These are phyloP conservation scores for Gossypium anomalum DNA, from an alignment of 345 rosid genomes.

Conservation along the genomic window DNA sequence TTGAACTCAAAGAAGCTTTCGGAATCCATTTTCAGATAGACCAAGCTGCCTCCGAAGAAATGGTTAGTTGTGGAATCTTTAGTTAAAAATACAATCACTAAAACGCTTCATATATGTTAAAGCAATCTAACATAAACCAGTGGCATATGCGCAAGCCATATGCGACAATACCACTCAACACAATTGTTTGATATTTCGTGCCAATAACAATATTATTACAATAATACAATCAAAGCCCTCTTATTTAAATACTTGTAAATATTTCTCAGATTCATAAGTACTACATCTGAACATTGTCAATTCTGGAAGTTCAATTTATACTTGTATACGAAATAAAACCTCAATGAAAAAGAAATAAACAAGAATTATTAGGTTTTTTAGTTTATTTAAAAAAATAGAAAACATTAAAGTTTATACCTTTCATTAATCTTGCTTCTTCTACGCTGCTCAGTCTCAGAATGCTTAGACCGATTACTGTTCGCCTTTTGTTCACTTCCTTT, in stretches of 20 bases:
- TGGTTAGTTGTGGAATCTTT: neutral
- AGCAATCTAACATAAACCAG: neutral
- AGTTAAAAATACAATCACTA: neutral
- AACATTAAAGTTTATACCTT: slow-evolving; percentile 32
- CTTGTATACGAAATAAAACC: neutral
- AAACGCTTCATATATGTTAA: neutral
- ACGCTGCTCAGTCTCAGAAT: slow-evolving; percentile 88
- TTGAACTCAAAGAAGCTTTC: neutral
- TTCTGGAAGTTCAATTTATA: neutral
- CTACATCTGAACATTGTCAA: neutral
- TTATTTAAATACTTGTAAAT: neutral
- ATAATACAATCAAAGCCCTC: neutral
- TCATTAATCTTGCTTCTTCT: slow-evolving; percentile 84
- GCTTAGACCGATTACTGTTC: slow-evolving; percentile 51
- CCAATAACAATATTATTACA: neutral
- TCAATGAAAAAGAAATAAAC: neutral
- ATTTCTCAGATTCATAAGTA: neutral
- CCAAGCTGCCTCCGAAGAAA: neutral
- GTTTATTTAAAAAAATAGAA: neutral
- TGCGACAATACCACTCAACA: neutral
- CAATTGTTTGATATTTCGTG: neutral
- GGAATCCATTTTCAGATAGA: slow-evolving; percentile 1
- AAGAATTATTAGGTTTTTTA: neutral
- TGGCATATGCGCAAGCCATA: neutral
- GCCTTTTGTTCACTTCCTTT: slow-evolving; percentile 38